phyloP scores from a whole-genome alignment of 2,329 filamentous ascomycete genomes.

The Fusarium anthophilum region DNA sequence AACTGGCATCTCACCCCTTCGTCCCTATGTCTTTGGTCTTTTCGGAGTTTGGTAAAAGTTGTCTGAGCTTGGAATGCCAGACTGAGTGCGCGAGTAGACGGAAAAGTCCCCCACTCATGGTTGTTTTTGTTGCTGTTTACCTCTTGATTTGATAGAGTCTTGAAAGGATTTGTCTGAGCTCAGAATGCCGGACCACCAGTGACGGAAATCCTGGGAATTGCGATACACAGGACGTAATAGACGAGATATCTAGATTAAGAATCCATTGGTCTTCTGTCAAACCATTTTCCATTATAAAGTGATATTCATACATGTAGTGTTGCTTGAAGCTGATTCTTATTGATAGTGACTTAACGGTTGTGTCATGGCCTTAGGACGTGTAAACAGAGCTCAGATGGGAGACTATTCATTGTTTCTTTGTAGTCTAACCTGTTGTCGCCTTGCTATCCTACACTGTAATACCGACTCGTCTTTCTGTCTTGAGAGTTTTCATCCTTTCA shows the following conservation, averaged over 20 bases:
- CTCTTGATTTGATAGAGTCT: neutral
- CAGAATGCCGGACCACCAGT: neutral
- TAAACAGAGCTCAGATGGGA: neutral
- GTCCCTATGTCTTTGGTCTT: neutral
- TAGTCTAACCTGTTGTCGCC: neutral
- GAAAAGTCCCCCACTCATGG: neutral
- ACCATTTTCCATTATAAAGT: neutral
- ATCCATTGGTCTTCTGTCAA: neutral
- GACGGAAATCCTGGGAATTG: neutral
- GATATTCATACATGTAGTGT: rapidly evolving
- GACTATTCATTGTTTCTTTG: neutral
- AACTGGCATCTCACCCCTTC: rapidly evolving
- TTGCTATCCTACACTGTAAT: neutral
- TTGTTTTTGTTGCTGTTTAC: neutral
- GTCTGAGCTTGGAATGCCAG: constrained; percentile 1
- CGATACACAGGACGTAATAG: neutral
- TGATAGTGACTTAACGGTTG: rapidly evolving
- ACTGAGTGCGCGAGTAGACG: neutral
- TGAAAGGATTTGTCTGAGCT: neutral
- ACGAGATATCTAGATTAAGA: neutral
- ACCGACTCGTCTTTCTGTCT: too few relatives aligned
- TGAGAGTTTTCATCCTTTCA: too few relatives aligned
- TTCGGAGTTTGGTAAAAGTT: neutral
- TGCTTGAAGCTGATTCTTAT: rapidly evolving
- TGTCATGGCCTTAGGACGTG: rapidly evolving